These are phyloP conservation scores for Metschnikowia santaceciliae DNA, from an alignment of 805 yeast genomes.

Conservation along the genomic window DNA sequence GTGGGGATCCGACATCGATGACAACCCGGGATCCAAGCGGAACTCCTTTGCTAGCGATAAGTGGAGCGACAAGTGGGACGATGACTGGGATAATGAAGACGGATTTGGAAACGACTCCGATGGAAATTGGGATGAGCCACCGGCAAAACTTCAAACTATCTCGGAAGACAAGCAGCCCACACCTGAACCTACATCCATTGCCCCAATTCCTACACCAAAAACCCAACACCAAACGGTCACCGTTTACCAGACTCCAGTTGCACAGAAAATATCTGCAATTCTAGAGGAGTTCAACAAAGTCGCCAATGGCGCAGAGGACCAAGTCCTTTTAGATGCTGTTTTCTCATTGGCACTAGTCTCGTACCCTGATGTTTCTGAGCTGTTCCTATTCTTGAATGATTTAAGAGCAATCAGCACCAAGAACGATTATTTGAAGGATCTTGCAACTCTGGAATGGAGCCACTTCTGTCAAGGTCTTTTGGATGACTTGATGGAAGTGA, in stretches of 20 bases:
- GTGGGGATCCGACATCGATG: constrained; percentile 18
- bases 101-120: neutral
- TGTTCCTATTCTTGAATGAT: constrained; percentile 37
- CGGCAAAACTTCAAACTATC: neutral
- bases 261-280: constrained; percentile 20
- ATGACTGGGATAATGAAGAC: constrained; percentile 16
- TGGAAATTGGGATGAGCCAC: neutral
- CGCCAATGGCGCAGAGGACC: constrained; percentile 18
- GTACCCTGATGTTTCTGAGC: constrained; percentile 30
- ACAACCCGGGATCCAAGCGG: constrained; percentile 3
- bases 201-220: neutral
- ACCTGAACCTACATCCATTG: neutral
- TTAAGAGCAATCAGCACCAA: constrained; percentile 22
- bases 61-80: constrained; percentile 13
- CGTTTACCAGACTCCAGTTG: constrained; percentile 13
- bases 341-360: constrained; percentile 28
- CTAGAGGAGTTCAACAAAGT: constrained; percentile 22
- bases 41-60: constrained; percentile 9
- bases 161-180: neutral
- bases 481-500: constrained; percentile 17
- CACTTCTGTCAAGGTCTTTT: constrained; percentile 19
- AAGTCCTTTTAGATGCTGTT: constrained; percentile 24
- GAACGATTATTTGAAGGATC: constrained; percentile 12
- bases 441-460: constrained; percentile 20
- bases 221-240: neutral